These are phyloP conservation scores for Fusarium cyanostomum DNA, from an alignment of 2,329 filamentous ascomycete species.

Conservation along the genomic window DNA sequence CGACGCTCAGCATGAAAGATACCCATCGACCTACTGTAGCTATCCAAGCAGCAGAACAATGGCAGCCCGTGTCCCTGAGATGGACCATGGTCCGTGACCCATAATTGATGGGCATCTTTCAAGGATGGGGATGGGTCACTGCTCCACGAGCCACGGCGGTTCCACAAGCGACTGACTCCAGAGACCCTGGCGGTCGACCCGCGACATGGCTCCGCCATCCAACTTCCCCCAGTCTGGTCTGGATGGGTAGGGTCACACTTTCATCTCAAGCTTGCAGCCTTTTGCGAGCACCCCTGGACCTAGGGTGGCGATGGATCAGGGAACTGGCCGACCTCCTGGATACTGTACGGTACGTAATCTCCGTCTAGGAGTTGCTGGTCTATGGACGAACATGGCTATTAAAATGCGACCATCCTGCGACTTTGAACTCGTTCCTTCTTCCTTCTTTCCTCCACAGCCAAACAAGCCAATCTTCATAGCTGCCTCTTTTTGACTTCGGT, in stretches of 20 bases:
- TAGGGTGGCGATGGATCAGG: constrained; percentile 21
- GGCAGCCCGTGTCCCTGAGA: constrained; percentile 12
- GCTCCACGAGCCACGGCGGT: constrained; percentile 32
- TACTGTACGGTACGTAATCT: constrained; percentile 40
- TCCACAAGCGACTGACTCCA: constrained; percentile 29
- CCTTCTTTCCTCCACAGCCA: constrained; percentile 53
- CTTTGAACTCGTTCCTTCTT: constrained; percentile 33
- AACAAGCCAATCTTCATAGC: constrained; percentile 54
- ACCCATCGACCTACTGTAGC: neutral
- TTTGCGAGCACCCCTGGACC: constrained; percentile 36
- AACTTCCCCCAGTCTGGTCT: constrained; percentile 36
- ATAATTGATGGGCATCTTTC: constrained; percentile 36
- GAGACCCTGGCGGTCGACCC: constrained; percentile 29
- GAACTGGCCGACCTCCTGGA: constrained; percentile 26
- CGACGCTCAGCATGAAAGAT: neutral
- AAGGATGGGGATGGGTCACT: constrained; percentile 26
- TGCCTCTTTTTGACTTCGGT: constrained; percentile 61
- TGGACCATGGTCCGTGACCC: constrained; percentile 29
- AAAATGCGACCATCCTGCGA: constrained; percentile 56
- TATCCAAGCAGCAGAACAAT: constrained; percentile 8
- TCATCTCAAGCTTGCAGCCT: constrained; percentile 35
- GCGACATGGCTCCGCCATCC: constrained; percentile 32
- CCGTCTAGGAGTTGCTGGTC: constrained; percentile 33
- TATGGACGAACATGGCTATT: constrained; percentile 51
- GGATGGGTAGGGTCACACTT: constrained; percentile 35